Evolutionary conservation across 73 alveolate genomes (phyloP).

Genomic region (Symbiodinium pilosum): DNA sequence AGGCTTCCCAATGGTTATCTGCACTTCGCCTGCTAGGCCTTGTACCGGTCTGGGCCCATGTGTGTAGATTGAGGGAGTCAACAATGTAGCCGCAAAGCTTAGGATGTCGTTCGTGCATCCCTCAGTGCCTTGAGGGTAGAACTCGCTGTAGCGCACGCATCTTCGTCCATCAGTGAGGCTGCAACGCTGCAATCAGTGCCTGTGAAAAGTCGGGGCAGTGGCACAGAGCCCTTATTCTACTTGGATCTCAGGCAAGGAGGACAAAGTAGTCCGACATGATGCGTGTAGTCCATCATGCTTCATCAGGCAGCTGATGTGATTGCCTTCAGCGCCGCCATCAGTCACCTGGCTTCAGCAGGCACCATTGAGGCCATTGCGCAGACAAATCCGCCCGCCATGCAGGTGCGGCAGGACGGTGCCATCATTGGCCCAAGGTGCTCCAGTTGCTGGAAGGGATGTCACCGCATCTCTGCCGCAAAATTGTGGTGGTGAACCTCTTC

Average conservation of each 20-base stretch:
- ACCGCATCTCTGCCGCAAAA: neutral
- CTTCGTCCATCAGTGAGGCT: neutral
- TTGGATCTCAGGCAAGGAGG: neutral
- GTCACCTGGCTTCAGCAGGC: neutral
- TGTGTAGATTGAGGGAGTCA: no score
- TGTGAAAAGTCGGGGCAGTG: slow-evolving; percentile 5
- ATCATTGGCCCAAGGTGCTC: neutral
- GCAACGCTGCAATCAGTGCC: slow-evolving; percentile 1
- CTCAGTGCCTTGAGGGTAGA: no score
- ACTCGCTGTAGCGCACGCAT: no score
- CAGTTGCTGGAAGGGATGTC: neutral
- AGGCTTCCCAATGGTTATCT: neutral
- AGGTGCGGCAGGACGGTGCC: neutral
- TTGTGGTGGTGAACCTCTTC: neutral
- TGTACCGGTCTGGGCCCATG: no score
- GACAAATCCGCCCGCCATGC: neutral
- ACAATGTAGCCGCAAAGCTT: no score
- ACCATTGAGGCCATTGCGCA: no score
- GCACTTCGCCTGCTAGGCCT: neutral
- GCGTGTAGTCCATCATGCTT: neutral
- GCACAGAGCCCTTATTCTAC: neutral
- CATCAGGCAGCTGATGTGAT: neutral
- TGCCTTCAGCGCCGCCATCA: neutral
- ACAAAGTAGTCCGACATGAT: neutral
- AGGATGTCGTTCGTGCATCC: no score